Base-by-base conservation (phyloP, 1,284 basidiomycete species). In the Phaffia rhodozyma region DNA sequence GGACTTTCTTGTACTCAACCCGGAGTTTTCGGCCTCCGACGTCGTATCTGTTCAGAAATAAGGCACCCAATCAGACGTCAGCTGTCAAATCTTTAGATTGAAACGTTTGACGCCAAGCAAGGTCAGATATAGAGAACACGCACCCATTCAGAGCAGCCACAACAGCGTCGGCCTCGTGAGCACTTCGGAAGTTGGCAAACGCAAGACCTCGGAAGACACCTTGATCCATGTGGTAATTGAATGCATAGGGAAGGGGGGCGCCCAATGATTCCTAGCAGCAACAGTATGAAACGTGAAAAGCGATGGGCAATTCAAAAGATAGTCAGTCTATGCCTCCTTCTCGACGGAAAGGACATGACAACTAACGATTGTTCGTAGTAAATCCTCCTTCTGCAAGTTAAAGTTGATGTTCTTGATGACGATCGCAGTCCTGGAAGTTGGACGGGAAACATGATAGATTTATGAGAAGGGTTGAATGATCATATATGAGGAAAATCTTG, bases 391-490 rank as follows among this genome's bases (percentile, higher is more conserved):
- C 78, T 92, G 91, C 70, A 97, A 91, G 71, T 91, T 92, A 80
- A 98, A 97, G 66, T 93, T 94, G 77, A 97, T 98, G 81, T 97
- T 97, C 83, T 99, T 99, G 78, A 99, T 96, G 72, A 99, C 94
- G 72, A 99, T 97, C 62, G 96, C 94, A 21, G 94, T 98, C n/a
- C 64, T 66, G 29, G 3, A 5, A 11, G 20, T 11, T 2, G 1
- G 11, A n/a, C 23, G 55, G 25, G 16, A 11, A 50, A 62, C 9
- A 4, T 5, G 13, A 11, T 11, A 27, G 11, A 25, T 48, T 13
- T 38, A 34, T 23, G 18, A 51, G n/a, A 21, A 62, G 55, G 20
- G 55, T 21, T 23, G 27, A 23, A 43, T 34, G 25, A 25, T 2
- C 16, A 20, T 47, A 55, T 16, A 25, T 16, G 48, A 49, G 29